phyloP scores from a whole-genome alignment of 139 green algal species.

The Dunaliella primolecta region DNA sequence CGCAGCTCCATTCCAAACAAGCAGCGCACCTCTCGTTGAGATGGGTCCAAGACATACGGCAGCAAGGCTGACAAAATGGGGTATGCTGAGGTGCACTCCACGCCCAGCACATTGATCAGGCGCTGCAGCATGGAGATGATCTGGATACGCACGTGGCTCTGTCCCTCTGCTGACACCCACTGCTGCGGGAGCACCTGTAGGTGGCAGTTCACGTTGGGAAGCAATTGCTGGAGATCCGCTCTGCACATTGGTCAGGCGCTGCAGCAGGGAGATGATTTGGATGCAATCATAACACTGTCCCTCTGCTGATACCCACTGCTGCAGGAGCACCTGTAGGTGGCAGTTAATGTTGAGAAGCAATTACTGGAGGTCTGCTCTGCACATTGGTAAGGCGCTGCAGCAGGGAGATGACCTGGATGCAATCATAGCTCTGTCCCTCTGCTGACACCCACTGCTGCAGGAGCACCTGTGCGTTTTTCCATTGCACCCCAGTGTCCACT shows the following conservation, averaged over 20 bases:
- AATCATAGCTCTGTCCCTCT: background rate
- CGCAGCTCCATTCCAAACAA: too few species aligned
- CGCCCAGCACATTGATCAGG: slow-evolving; percentile 72
- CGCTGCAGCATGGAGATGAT: slow-evolving; percentile 70
- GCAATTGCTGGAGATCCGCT: too few species aligned
- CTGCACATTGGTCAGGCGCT: slow-evolving; percentile 72
- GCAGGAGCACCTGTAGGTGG: slow-evolving; percentile 1
- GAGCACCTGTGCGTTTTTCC: slow-evolving; percentile 2
- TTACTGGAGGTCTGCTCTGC: too few species aligned
- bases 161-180: slow-evolving; percentile 8
- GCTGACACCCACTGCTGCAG: slow-evolving; percentile 6
- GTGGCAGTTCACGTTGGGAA: too few species aligned
- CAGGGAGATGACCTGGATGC: slow-evolving; percentile 65
- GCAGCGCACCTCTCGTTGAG: slow-evolving; percentile 64
- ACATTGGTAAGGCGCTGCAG: slow-evolving; percentile 75
- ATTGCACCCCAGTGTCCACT: too few species aligned
- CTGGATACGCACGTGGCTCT: slow-evolving; percentile 42
- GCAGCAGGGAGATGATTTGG: slow-evolving; percentile 71
- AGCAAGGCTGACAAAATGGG: slow-evolving; percentile 71
- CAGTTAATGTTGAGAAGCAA: too few species aligned
- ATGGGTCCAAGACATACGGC: slow-evolving; percentile 59
- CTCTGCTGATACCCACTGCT: slow-evolving; percentile 7
- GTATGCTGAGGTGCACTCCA: slow-evolving; percentile 47
- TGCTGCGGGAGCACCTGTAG: slow-evolving; percentile 10
- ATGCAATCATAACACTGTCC: slow-evolving; percentile 6